Conservation (phyloP, 805 yeast species). For the Wickerhamomyces queroliae region DNA sequence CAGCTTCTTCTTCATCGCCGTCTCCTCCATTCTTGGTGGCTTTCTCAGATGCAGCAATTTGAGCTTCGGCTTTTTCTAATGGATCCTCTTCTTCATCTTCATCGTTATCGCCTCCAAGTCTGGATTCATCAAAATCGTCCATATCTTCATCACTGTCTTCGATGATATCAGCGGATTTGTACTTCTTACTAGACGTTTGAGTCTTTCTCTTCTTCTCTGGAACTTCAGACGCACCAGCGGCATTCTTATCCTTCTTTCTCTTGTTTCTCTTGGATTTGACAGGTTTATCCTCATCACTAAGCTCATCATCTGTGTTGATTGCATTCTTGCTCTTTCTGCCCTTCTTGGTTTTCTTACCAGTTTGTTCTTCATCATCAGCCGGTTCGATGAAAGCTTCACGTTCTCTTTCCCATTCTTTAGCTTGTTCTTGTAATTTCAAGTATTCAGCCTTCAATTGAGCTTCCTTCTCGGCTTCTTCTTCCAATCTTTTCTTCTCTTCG, state of each 20-base stretch:
- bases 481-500: slow-evolving; percentile 38
- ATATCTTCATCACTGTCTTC: slow-evolving; percentile 39
- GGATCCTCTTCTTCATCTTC: slow-evolving; percentile 13
- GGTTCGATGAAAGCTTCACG: slow-evolving; percentile 32
- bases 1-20: slow-evolving; percentile 15
- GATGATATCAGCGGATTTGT: slow-evolving; percentile 31
- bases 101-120: slow-evolving; percentile 7
- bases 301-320: slow-evolving; percentile 44
- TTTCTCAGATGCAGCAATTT: slow-evolving; percentile 19
- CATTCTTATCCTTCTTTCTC: slow-evolving; percentile 11
- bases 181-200: slow-evolving; percentile 20
- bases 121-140: slow-evolving; percentile 15
- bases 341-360: slow-evolving; percentile 24
- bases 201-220: slow-evolving; percentile 22
- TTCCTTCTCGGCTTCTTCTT: slow-evolving; percentile 45
- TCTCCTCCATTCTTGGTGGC: slow-evolving; percentile 11
- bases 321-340: slow-evolving; percentile 29
- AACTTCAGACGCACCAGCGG: slow-evolving; percentile 14
- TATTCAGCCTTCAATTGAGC: slow-evolving; percentile 35
- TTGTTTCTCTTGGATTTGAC: slow-evolving; percentile 17
- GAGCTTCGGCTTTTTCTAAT: slow-evolving; percentile 12
- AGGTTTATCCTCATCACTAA: slow-evolving; percentile 25
- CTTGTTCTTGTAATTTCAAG: slow-evolving; percentile 47
- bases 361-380: slow-evolving; percentile 32
- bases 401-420: slow-evolving; percentile 51